These are phyloP conservation scores for Pythium aquatile DNA, from an alignment of 352 stramenopile species.

Conservation along the genomic window DNA sequence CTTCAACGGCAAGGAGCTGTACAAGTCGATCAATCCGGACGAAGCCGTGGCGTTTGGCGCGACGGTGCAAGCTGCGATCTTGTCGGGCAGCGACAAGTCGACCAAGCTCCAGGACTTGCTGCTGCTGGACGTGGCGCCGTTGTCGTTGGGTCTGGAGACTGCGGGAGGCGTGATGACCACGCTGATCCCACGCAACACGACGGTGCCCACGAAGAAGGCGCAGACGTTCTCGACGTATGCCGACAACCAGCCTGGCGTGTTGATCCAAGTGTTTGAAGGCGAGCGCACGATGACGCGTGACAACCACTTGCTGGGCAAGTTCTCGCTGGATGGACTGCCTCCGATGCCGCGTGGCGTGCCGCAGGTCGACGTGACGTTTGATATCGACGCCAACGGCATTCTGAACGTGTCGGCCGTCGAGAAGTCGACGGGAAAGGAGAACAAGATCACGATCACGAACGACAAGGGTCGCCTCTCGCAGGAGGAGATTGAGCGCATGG, in stretches of 20 bases:
- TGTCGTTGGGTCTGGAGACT: conserved; percentile 87
- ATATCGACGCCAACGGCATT: conserved; percentile 91
- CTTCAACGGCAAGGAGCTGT: conserved; percentile 64
- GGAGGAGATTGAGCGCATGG: conserved; percentile 99
- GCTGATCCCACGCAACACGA: conserved; percentile 86
- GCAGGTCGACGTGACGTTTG: conserved; percentile 89
- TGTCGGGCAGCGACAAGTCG: conserved; percentile 59
- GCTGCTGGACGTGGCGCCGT: conserved; percentile 85
- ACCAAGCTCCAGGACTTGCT: conserved; percentile 88
- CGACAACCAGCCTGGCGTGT: conserved; percentile 85
- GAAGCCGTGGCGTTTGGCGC: conserved; percentile 83
- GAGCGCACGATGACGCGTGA: conserved; percentile 94
- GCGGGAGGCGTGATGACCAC: conserved; percentile 86
- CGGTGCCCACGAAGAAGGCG: conserved; percentile 83
- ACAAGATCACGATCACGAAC: conserved; percentile 98
- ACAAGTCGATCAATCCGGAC: conserved; percentile 81
- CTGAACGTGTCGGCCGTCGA: conserved; percentile 92
- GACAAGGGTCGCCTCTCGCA: conserved; percentile 97
- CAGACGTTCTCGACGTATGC: conserved; percentile 88
- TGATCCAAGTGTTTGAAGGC: conserved; percentile 91
- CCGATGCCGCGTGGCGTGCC: conserved; percentile 88
- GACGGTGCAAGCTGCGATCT: conserved; percentile 63
- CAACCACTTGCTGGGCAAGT: conserved; percentile 90
- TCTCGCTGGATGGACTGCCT: conserved; percentile 83
- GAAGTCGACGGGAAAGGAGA: conserved; percentile 95